phyloP scores from a whole-genome alignment of 768 basidiomycete genomes.

The Tubosaeta sp. region DNA sequence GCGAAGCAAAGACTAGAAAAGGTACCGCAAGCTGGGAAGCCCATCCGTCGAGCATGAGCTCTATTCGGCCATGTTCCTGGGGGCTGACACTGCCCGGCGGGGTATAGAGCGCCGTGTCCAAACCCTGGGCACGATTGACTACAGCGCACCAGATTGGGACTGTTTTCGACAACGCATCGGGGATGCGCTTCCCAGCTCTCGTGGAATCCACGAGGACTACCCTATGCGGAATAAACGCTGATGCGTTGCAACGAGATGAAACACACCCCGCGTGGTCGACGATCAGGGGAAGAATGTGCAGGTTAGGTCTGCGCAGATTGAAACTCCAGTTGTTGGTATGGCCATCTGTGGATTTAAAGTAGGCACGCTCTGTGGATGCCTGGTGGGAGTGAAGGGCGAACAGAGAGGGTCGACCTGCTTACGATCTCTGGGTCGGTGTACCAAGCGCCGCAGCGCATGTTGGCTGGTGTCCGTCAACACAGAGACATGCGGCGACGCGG shows the following conservation, averaged over 20 bases:
- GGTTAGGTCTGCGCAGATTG: constrained; percentile 78
- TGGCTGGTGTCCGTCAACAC: constrained; percentile 51
- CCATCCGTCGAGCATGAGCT: constrained; percentile 60
- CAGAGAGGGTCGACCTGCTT: constrained; percentile 11
- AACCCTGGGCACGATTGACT: constrained; percentile 57
- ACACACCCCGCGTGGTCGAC: constrained; percentile 56
- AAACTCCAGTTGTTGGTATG: constrained; percentile 84
- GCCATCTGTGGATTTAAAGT: constrained; percentile 93
- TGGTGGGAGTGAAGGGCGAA: constrained; percentile 2
- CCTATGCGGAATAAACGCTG: constrained; percentile 34
- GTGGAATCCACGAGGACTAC: constrained; percentile 91
- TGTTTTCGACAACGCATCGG: constrained; percentile 91
- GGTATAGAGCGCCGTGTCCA: constrained; percentile 61
- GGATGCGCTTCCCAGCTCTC: constrained; percentile 86
- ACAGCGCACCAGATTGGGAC: constrained; percentile 94
- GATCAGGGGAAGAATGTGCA: constrained; percentile 66
- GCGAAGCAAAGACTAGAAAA: background rate
- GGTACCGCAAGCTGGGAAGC: constrained; percentile 60
- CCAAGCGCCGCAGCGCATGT: constrained; percentile 93
- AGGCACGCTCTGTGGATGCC: constrained; percentile 40
- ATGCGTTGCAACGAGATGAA: background rate
- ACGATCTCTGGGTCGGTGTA: constrained; percentile 74
- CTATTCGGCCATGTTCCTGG: constrained; percentile 82
- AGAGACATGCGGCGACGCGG: background rate
- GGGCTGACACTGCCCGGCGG: constrained; percentile 62